Conservation (phyloP, 805 yeast species). For the Sugiyamaella chiloensis region DNA sequence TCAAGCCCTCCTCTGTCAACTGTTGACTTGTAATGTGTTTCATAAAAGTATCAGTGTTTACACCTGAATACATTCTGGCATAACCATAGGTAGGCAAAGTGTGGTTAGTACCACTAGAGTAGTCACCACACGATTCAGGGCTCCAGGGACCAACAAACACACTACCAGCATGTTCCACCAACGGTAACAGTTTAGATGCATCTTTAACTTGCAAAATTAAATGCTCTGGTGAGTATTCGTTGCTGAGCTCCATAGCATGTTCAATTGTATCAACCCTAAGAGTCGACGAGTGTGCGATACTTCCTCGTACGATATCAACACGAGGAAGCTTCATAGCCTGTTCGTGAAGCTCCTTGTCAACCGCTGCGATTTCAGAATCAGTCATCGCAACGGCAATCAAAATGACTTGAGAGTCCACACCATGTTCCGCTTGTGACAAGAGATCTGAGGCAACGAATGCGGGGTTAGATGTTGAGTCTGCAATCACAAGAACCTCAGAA, state of each 20-base stretch:
- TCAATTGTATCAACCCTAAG: constrained; percentile 64
- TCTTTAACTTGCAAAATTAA: constrained; percentile 84
- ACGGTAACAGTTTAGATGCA: constrained; percentile 66
- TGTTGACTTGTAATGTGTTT: constrained; percentile 93
- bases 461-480: constrained; percentile 83
- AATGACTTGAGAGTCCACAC: constrained; percentile 95
- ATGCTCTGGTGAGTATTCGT: constrained; percentile 96
- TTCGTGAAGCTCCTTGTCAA: constrained; percentile 76
- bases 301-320: constrained; percentile 86
- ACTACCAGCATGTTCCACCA: constrained; percentile 90
- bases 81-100: constrained; percentile 98
- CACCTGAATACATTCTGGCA: constrained; percentile 96
- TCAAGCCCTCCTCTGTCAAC: constrained; percentile 79
- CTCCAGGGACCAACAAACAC: constrained; percentile 95
- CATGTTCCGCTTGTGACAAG: constrained; percentile 98
- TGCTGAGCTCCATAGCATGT: constrained; percentile 83
- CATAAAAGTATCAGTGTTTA: constrained; percentile 92
- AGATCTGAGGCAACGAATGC: constrained; percentile 97
- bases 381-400: constrained; percentile 76
- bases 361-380: constrained; percentile 54
- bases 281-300: constrained; percentile 88
- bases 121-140: constrained; percentile 98
- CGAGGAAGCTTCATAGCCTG: constrained; percentile 88
- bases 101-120: constrained; percentile 97
- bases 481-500: constrained; percentile 91